Conservation (phyloP, 495 filamentous ascomycete genomes). For the Bathelium albidoporum region DNA sequence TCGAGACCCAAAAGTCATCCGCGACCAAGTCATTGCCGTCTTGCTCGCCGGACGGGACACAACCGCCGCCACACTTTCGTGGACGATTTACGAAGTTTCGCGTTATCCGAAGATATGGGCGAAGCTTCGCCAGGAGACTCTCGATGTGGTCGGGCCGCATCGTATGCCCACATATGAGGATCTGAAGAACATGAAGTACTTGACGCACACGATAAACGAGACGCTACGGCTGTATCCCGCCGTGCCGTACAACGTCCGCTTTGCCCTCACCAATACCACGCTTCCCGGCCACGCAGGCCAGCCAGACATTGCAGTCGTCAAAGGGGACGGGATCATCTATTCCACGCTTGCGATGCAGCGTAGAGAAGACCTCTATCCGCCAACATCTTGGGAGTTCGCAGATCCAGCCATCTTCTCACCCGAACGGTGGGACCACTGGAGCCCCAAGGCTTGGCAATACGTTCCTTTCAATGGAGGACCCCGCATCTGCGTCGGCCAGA, state of each 20-base stretch:
- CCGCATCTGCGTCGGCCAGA: constrained; percentile 28
- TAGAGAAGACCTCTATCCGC: constrained; percentile 52
- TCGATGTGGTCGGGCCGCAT: constrained; percentile 48
- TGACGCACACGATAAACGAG: constrained; percentile 66
- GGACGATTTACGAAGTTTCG: constrained; percentile 66
- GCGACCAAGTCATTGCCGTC: constrained; percentile 32
- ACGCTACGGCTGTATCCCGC: constrained; percentile 70
- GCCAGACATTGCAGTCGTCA: constrained; percentile 56
- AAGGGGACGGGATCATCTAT: constrained; percentile 55
- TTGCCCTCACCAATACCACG: constrained; percentile 61
- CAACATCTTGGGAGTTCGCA: constrained; percentile 27
- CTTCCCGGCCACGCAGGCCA: constrained; percentile 69
- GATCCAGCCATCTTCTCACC: constrained; percentile 46
- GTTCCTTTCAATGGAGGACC: constrained; percentile 41
- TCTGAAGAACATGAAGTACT: constrained; percentile 33
- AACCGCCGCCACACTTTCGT: constrained; percentile 51
- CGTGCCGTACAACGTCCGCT: constrained; percentile 70
- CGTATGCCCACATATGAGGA: constrained; percentile 38
- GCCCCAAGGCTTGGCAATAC: constrained; percentile 57
- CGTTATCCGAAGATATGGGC: constrained; percentile 52
- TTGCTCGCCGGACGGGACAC: constrained; percentile 33
- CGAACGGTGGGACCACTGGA: constrained; percentile 69
- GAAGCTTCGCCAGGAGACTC: constrained; percentile 65
- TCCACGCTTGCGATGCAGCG: constrained; percentile 68
- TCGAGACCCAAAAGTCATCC: constrained; percentile 28